Conservation (phyloP, 2,329 filamentous ascomycete genomes). For the Exutisphaerella laricina region DNA sequence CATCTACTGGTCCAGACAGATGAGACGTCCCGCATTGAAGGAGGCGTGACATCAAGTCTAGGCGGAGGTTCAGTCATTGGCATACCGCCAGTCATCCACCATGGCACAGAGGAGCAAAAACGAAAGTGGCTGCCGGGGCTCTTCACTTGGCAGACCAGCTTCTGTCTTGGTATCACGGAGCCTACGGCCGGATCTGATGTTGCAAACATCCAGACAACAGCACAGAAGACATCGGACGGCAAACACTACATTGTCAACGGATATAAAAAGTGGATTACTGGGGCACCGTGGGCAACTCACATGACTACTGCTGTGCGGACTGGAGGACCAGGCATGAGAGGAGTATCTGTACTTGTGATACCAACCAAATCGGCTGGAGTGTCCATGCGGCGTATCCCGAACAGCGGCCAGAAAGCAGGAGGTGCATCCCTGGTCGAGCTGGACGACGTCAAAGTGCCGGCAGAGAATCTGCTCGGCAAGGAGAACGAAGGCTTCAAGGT, state of each 20-base stretch:
- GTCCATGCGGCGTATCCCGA: conserved; percentile 51
- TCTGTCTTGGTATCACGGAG: conserved; percentile 62
- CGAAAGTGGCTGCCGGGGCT: conserved; percentile 54
- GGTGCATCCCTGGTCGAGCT: conserved; percentile 48
- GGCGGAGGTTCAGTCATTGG: conserved; percentile 59
- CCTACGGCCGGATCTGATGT: conserved; percentile 33
- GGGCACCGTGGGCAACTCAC: conserved; percentile 37
- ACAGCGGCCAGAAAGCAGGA: conserved; percentile 62
- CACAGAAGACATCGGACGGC: conserved; percentile 40
- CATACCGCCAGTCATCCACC: conserved; percentile 57
- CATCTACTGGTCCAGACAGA: conserved; percentile 39
- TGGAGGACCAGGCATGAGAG: conserved; percentile 48
- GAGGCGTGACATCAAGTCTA: conserved; percentile 54
- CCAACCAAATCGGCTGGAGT: conserved; percentile 49
- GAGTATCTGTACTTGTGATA: conserved; percentile 56
- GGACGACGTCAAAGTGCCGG: conserved; percentile 52
- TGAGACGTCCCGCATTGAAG: conserved; percentile 31
- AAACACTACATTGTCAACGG: conserved; percentile 59
- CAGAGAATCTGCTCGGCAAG: conserved; percentile 48
- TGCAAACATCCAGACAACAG: conserved; percentile 54
- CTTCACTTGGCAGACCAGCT: conserved; percentile 54
- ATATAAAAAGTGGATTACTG: conserved; percentile 57
- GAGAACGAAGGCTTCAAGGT: conserved; percentile 54
- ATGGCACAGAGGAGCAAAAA: conserved; percentile 57
- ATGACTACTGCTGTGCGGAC: conserved; percentile 56